Evolutionary conservation across 768 basidiomycete species (phyloP), one percentile per base, ranked within the genome.

Genomic region (Tubosaeta brunneosetosa): DNA sequence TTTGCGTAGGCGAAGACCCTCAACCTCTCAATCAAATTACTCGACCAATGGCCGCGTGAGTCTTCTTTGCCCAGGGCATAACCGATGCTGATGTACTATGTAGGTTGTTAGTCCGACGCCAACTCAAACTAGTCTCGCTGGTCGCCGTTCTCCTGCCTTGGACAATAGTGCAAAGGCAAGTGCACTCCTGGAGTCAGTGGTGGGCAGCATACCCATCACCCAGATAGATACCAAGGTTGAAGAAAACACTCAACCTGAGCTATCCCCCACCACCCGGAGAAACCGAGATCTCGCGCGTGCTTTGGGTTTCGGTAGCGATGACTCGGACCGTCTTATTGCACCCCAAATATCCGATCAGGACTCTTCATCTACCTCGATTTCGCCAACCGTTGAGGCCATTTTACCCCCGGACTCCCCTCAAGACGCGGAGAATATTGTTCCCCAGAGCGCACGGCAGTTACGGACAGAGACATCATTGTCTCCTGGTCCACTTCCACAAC

Each of bases 1-100:
- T n/a, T 72, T 88, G 58, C 77, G 88, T 51, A 81, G 82, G 56
- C 78, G 90, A 46, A 77, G 88, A 36, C 88, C 87, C 11, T 91
- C 88, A 1, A 88, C 86, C 13, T 88, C 89, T n/a, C 88, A 90
- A 67, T 87, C 88, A 11, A 85, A 82, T 61, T 85, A 88, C 61
- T 84, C 84, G 1, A 70, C 69, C 42, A 77, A 73, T 49, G 80
- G 78, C n/a, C 75, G 78, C 49, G 77, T 78, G 55, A 43, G 73
- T 63, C 12, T 32, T 44, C 44, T 22, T 52, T 3, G 26, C 36
- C 52, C 51, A 17, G 42, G 17, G 31, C 9, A 40, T 44, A 44
- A 32, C 36, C 53, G 26, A 48, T 49, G 34, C 46, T 53, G 47
- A 66, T 50, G 12, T 37, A 2, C 29, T 19, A 27, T 50, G 5